Base-by-base conservation (phyloP, 164 flowering plant species). In the Vitis labrusca region DNA sequence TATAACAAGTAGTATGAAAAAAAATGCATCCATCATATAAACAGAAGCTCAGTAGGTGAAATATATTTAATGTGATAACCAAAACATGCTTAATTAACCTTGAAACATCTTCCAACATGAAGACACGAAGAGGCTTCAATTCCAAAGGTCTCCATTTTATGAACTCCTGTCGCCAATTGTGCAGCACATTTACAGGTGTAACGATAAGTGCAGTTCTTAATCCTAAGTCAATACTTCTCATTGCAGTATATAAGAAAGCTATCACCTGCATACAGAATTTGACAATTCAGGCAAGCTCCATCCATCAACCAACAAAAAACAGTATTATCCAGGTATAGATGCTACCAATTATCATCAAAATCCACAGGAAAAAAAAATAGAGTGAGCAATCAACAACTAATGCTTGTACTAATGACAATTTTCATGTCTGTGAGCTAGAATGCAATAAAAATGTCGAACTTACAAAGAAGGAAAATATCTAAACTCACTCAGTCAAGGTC, bases 101-200 rank as follows among this genome's bases (percentile, higher is more conserved):
- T 71, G 98, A 72, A 57, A 87, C 94, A 77, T 96, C 98, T 68
- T 92, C 97, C 66, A 93, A 84, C 99, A 96, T 93, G 78, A 72
- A 89, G 61, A 96, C 85, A 50, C 93, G 91, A 49, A 96, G 85
- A 30, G 89, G 83, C 81, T 92, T 96, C 53, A 91, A 68, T 79
- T 96, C 99, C 68, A 81, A 62, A 50, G 99, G 99, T 61, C 74
- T 83, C 99, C 99, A 96, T 82, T 96, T 96, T 16, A 74, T 44
- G 76, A 96, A 96, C 75, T 96, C 99, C 23, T 88, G 85, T 66
- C 91, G 80, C 99, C 99, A 96, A 78, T 96, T 96, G 75, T 96
- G 99, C 75, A 96, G 73, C 78, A 96, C 99, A 87, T 94, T 96
- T 49, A 96, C 98, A 65, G 99, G 99, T 44, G 94, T 85, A 64